Evolutionary conservation across 1,139 yeast species (phyloP).

Genomic region (Lodderomyces margitis): DNA sequence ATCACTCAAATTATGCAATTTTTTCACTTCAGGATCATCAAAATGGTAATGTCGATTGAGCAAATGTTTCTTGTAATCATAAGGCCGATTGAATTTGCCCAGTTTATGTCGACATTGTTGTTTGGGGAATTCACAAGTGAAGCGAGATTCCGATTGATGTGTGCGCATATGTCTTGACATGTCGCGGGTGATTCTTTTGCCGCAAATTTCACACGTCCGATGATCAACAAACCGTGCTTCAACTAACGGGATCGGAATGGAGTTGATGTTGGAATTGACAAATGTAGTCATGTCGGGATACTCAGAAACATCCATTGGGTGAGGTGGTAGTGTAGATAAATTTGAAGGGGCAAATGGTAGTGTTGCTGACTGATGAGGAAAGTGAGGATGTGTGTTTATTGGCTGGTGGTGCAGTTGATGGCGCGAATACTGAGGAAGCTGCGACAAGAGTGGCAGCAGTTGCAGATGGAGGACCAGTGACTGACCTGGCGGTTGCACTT

Average conservation of each 20-base stretch:
- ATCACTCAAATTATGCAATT: slow-evolving; percentile 51
- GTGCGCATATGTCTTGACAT: slow-evolving; percentile 65
- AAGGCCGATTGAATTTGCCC: slow-evolving; percentile 65
- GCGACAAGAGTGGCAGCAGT: not conserved
- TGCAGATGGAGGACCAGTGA: not conserved
- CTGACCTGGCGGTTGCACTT: not conserved
- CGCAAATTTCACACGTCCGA: slow-evolving; percentile 52
- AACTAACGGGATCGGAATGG: slow-evolving; percentile 36
- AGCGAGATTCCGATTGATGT: slow-evolving; percentile 57
- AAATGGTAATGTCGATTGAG: slow-evolving; percentile 61
- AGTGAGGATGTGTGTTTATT: not conserved
- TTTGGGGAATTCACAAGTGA: slow-evolving; percentile 58
- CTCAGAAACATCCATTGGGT: slow-evolving; percentile 14
- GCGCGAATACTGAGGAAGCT: slow-evolving; percentile 1
- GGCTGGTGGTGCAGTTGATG: slow-evolving; percentile 5
- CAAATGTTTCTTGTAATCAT: slow-evolving; percentile 67
- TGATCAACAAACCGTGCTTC: slow-evolving; percentile 31
- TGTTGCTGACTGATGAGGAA: not conserved
- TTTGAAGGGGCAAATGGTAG: not conserved
- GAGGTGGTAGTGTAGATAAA: not conserved
- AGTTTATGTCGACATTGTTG: slow-evolving; percentile 56
- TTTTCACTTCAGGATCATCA: slow-evolving; percentile 47
- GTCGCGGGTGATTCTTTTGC: slow-evolving; percentile 57
- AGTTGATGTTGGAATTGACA: slow-evolving; percentile 34
- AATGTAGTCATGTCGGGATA: slow-evolving; percentile 44